A percentile compares a stretch with the other conserved stretches of the same genome.
Evolutionary conservation across 73 alveolate species (phyloP).

Genomic region (Tetrahymena thermophila): DNA sequence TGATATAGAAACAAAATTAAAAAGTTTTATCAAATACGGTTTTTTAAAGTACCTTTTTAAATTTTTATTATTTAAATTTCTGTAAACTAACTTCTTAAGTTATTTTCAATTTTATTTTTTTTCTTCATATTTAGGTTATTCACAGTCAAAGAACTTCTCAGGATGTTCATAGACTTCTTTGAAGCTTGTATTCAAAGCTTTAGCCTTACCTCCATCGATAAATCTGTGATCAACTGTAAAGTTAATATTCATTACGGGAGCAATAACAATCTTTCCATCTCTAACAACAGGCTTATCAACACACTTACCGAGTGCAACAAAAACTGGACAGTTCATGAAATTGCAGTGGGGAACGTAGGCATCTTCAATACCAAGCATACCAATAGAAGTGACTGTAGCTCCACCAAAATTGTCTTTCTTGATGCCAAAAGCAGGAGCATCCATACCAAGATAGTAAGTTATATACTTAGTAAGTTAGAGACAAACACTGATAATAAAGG

Average conservation of each 20-base stretch:
- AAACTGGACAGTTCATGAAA: slow-evolving; percentile 1
- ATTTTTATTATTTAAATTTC: too few species aligned
- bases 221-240: slow-evolving; percentile 18
- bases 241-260: neutral
- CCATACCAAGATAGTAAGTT: neutral
- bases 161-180: slow-evolving; percentile 3
- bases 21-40: neutral
- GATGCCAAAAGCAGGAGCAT: neutral
- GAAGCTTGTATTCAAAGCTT: neutral
- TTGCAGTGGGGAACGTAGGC: neutral
- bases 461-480: neutral
- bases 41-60: neutral
- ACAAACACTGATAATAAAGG: neutral
- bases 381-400: slow-evolving; percentile 12
- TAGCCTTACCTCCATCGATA: slow-evolving; percentile 10
- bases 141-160: slow-evolving; percentile 1
- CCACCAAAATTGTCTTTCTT: slow-evolving; percentile 2
- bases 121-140: neutral
- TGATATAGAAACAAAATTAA: neutral
- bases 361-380: slow-evolving; percentile 11
- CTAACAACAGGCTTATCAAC: neutral
- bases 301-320: neutral
- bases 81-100: neutral
- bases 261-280: slow-evolving; percentile 8
- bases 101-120: neutral